Percentiles rank a stretch among this genome's conserved stretches.
Conservation (phyloP, 441 rosid genomes). For the Pelargonium fulgidum region DNA sequence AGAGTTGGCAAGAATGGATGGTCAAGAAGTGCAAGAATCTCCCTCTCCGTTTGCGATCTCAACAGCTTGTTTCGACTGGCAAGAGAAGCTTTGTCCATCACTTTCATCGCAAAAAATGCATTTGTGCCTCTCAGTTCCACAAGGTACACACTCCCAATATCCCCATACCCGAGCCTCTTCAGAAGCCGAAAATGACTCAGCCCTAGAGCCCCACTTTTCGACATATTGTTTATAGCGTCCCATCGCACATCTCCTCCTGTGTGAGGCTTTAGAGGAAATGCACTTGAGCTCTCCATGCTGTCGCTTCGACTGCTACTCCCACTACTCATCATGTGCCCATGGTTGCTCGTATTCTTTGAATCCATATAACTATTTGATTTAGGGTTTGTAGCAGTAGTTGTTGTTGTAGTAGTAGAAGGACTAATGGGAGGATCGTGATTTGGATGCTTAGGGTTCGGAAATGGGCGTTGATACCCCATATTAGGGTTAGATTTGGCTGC, state of each 20-base stretch:
- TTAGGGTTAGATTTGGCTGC: conserved; percentile 22
- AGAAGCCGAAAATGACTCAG: conserved; percentile 80
- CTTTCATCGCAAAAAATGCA: conserved; percentile 90
- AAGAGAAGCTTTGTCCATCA: conserved; percentile 87
- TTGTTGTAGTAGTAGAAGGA: neutral
- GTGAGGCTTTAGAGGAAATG: conserved; percentile 62
- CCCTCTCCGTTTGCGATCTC: conserved; percentile 91
- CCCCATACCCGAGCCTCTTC: conserved; percentile 87
- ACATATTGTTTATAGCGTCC: conserved; percentile 86
- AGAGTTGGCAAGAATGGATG: conserved; percentile 88
- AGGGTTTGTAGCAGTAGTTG: conserved; percentile 23
- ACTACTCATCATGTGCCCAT: conserved; percentile 3
- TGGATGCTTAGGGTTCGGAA: conserved; percentile 28
- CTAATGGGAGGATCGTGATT: conserved; percentile 17
- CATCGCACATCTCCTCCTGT: conserved; percentile 82
- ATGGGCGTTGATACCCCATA: conserved; percentile 17
- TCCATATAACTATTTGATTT: conserved; percentile 19
- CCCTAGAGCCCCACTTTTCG: conserved; percentile 65
- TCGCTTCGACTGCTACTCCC: conserved; percentile 33
- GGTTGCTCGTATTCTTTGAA: conserved; percentile 19
- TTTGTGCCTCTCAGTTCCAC: conserved; percentile 85
- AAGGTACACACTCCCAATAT: conserved; percentile 40
- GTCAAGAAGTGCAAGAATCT: conserved; percentile 78
- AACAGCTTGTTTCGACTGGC: conserved; percentile 83
- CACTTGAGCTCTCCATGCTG: conserved; percentile 53